Base-by-base conservation (phyloP, 2,329 filamentous ascomycete genomes). In the Alternaria atra region DNA sequence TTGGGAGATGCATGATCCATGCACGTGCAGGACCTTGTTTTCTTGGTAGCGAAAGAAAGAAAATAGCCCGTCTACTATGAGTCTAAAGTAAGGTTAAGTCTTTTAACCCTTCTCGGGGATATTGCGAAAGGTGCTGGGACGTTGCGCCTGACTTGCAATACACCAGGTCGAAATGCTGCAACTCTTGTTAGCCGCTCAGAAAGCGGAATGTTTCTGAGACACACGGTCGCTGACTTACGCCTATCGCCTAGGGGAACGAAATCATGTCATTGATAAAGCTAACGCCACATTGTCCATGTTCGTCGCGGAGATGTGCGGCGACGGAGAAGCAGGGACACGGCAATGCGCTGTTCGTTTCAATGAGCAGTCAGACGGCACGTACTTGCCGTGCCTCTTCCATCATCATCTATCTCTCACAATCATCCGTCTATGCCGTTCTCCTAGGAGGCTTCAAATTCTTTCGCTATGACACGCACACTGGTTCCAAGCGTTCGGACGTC, bases 401-500 rank as follows among this genome's bases (percentile, higher is more conserved):
- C 50, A 25, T 23, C 39, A 34, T 27, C 23, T 4, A 54, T 35
- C 23, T 40, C 15, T 25, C 52, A 35, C 27, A 20, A 27, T 12
- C 30, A 17, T 6, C 29, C 13, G 34, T 32, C 37, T 42, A 37
- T 17, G 37, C 27, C 13, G 30, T 5, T 48, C 32, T n/a, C 3
- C 10, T 29, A 20, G 23, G 27, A 32, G 34, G 13, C 34, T 29
- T 27, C 34, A 29, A 40, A 40, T 40, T 40, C 25, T 29, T 34
- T 27, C 23, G 42, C 42, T 13, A 57, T 57, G 55, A 57, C 55
- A 57, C 55, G 29, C 32, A 52, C 43, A 57, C 15, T 44, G 9
- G 10, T 12, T 10, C 46, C 15, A 30, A n/a, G 25, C 27, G 42
- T 53, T 58, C 58, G 58, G 58, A 58, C 48, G 54, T 58, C 54